Evolutionary conservation across 805 yeast species (phyloP).

Genomic region (Ascoidea tarda): DNA sequence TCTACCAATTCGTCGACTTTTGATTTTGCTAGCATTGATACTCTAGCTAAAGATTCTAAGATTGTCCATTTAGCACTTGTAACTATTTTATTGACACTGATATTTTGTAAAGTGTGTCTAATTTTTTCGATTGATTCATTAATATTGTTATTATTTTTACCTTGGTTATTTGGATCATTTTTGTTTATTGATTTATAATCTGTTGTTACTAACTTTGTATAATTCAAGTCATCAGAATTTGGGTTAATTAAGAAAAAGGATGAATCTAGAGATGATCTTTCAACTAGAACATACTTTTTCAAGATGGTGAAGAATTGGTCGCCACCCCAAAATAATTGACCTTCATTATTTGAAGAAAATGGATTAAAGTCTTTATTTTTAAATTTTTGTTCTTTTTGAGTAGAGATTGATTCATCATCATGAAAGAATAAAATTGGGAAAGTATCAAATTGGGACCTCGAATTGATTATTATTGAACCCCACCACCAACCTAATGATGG

Average conservation of each 20-base stretch:
- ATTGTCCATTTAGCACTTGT: slow-evolving; percentile 76
- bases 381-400: slow-evolving; percentile 42
- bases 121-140: slow-evolving; percentile 3
- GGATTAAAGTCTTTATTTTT: slow-evolving; percentile 62
- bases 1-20: slow-evolving; percentile 49
- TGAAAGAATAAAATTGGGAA: slow-evolving; percentile 86
- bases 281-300: slow-evolving; percentile 41
- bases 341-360: slow-evolving; percentile 31
- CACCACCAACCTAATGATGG: slow-evolving; percentile 87
- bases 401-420: slow-evolving; percentile 74
- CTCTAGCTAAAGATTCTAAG: slow-evolving; percentile 70
- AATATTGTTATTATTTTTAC: background rate
- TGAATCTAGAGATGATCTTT: slow-evolving; percentile 56
- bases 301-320: slow-evolving; percentile 51
- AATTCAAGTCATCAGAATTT: slow-evolving; percentile 41
- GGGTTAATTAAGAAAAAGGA: slow-evolving; percentile 72
- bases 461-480: slow-evolving; percentile 72
- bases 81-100: slow-evolving; percentile 31
- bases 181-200: background rate
- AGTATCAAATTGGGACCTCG: slow-evolving; percentile 29
- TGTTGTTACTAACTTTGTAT: background rate
- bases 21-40: slow-evolving; percentile 48
- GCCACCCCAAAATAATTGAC: slow-evolving; percentile 83
- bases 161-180: background rate
- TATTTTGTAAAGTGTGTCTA: slow-evolving; percentile 12